Evolutionary conservation across 2,329 filamentous ascomycete species (phyloP), one percentile per base, ranked within the genome.

Genomic region (Lasiodiplodia gonubiensis): DNA sequence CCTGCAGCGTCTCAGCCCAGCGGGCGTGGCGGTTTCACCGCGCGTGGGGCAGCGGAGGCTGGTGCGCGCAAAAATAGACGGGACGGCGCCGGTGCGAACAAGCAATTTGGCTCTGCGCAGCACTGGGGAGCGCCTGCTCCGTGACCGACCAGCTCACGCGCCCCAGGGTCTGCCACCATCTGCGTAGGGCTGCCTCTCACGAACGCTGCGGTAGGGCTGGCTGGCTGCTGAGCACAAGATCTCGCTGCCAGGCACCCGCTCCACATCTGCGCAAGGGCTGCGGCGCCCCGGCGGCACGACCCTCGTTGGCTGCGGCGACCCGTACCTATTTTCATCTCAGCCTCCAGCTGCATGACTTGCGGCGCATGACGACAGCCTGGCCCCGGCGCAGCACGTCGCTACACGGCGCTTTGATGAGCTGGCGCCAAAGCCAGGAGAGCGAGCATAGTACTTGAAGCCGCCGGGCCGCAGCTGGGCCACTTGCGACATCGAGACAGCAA

Each of bases 311-410:
- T 23, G 55, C 55, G 39, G 55, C 55, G 37, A 27, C 30, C 35
- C 35, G 16, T 30, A 25, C 55, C 55, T 46, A 46, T 46, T 59
- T 59, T 27, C 55, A 59, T 12, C 57, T 49, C 39, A 48, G 57
- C 57, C 57, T 61, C 39, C 57, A 18, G 39, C 39, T 49, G 57
- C 42, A 63, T 63, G 59, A 63, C 49, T 63, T 48, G 59, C 46
- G 30, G 53, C 53, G 39, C 59, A 63, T 63, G 59, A 63, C 59
- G 59, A 51, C 59, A 51, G 42, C 57, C 55, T 48, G 57, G 39
- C 57, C 59, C 59, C 11, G 27, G 57, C 57, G 42, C 59, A 11
- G 59, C 30, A 42, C 39, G 25, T 33, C 27, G 57, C 39, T 55
- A 55, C 53, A 30, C 12, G 54, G 16, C 53, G 53, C 53, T 55